A percentile compares a stretch with the other conserved stretches of the same genome.
phyloP scores from a whole-genome alignment of 1,284 basidiomycete species.

The Singerocomus inundabilis region DNA sequence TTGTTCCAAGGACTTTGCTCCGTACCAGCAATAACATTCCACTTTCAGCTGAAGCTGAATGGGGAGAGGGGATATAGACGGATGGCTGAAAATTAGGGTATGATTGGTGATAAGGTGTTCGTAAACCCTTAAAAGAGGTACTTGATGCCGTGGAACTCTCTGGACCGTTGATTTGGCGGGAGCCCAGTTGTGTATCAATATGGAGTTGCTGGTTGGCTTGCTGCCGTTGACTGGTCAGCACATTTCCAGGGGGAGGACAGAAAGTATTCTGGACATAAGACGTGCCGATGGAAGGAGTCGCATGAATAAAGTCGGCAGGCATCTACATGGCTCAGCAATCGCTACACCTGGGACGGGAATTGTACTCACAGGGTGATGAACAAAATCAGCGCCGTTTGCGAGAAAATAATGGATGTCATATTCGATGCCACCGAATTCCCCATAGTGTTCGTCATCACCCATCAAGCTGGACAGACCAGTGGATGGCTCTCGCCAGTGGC shows the following conservation, averaged over 20 bases:
- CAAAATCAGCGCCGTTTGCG: neutral
- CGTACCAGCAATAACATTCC: conserved; percentile 13
- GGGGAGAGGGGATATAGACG: conserved; percentile 12
- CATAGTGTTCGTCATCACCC: neutral
- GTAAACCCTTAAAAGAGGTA: conserved; percentile 9
- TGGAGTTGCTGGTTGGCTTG: conserved; percentile 15
- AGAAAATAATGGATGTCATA: neutral
- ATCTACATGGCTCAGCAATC: conserved; percentile 14
- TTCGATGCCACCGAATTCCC: neutral
- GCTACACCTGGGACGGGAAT: neutral
- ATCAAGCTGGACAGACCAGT: neutral
- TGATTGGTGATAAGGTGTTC: conserved; percentile 14
- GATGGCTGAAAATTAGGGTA: neutral
- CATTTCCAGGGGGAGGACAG: neutral
- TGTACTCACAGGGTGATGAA: conserved; percentile 15
- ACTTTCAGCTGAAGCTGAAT: conserved; percentile 11
- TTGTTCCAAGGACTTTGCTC: neutral
- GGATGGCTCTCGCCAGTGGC: conserved; percentile 13
- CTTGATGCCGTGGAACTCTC: conserved; percentile 24
- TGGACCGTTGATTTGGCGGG: conserved; percentile 5
- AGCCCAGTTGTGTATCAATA: conserved; percentile 19
- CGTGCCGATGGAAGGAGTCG: neutral
- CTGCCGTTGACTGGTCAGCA: conserved; percentile 5
- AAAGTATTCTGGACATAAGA: neutral
- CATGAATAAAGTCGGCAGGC: neutral